Conservation (phyloP, 1,139 yeast genomes). For the Saccharomyces hybrid region DNA sequence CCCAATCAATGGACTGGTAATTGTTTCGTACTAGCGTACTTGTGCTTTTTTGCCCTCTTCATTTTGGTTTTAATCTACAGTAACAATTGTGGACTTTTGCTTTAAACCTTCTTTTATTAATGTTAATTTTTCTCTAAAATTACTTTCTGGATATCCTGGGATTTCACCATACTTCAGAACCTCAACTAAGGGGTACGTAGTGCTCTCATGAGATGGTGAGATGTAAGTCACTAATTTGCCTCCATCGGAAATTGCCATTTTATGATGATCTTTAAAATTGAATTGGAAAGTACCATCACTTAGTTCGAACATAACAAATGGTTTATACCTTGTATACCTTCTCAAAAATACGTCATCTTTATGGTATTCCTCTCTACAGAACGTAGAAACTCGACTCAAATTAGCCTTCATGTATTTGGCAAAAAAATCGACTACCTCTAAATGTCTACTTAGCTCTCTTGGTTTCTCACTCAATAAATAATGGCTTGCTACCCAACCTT, state of each 20-base stretch:
- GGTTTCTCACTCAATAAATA: conserved; percentile 53
- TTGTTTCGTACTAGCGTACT: background rate
- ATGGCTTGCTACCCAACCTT: conserved; percentile 70
- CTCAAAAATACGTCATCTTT: conserved; percentile 66
- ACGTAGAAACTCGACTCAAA: conserved; percentile 62
- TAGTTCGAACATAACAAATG: conserved; percentile 85
- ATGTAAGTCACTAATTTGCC: conserved; percentile 77
- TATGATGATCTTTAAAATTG: conserved; percentile 92
- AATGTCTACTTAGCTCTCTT: conserved; percentile 54
- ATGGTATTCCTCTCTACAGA: conserved; percentile 36
- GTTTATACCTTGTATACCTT: conserved; percentile 70
- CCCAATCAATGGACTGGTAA: background rate
- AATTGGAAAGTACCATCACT: conserved; percentile 91
- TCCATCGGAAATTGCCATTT: conserved; percentile 67
- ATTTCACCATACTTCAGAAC: conserved; percentile 57
- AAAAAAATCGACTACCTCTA: conserved; percentile 77
- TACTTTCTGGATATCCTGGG: conserved; percentile 52
- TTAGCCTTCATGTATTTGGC: conserved; percentile 79
- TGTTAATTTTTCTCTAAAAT: conserved; percentile 37
- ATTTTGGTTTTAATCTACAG: conserved; percentile 32
- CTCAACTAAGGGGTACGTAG: conserved; percentile 58
- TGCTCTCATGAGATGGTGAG: conserved; percentile 67
- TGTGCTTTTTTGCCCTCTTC: no score
- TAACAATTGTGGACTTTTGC: conserved; percentile 30
- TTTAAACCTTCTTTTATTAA: conserved; percentile 30